These are phyloP conservation scores for Amphirosellinia nigrospora DNA, from an alignment of 495 filamentous ascomycete species.

Conservation along the genomic window DNA sequence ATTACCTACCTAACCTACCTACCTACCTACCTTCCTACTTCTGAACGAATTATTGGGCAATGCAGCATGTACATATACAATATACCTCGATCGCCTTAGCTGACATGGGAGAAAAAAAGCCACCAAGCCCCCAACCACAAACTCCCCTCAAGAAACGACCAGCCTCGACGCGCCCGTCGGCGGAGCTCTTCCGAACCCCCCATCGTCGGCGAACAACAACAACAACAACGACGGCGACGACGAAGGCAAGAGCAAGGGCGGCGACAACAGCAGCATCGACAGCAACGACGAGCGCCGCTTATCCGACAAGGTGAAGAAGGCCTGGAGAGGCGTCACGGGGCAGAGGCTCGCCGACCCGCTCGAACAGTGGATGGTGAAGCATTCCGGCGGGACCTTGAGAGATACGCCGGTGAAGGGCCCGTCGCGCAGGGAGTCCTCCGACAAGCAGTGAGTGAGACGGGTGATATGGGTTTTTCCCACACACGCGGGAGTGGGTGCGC, in stretches of 20 bases:
- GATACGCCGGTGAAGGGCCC: not conserved
- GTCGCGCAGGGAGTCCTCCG: not conserved
- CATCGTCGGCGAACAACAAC: not conserved
- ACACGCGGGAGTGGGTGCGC: too few relatives aligned
- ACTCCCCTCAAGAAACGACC: slow-evolving; percentile 9
- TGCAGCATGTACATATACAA: not conserved
- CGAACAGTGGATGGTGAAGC: slow-evolving; percentile 27
- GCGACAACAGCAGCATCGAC: slow-evolving; percentile 7
- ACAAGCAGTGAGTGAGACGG: not conserved
- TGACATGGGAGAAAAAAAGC: not conserved
- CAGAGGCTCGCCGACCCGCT: slow-evolving; percentile 14
- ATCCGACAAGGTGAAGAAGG: slow-evolving; percentile 23
- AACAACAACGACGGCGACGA: not conserved
- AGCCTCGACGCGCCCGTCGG: slow-evolving; percentile 5
- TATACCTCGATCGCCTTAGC: not conserved
- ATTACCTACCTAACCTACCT: too few relatives aligned
- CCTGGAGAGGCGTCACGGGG: slow-evolving; percentile 19
- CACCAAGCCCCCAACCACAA: not conserved
- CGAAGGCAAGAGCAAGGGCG: slow-evolving; percentile 12
- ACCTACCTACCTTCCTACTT: too few relatives aligned
- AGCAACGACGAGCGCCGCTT: slow-evolving; percentile 18
- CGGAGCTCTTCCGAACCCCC: slow-evolving; percentile 4
- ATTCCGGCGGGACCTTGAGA: slow-evolving; percentile 20
- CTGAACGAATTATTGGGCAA: not conserved
- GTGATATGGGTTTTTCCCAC: not conserved